These are phyloP conservation scores for Blumeria hordei DNA, from an alignment of 2,329 filamentous ascomycete genomes.

Conservation along the genomic window DNA sequence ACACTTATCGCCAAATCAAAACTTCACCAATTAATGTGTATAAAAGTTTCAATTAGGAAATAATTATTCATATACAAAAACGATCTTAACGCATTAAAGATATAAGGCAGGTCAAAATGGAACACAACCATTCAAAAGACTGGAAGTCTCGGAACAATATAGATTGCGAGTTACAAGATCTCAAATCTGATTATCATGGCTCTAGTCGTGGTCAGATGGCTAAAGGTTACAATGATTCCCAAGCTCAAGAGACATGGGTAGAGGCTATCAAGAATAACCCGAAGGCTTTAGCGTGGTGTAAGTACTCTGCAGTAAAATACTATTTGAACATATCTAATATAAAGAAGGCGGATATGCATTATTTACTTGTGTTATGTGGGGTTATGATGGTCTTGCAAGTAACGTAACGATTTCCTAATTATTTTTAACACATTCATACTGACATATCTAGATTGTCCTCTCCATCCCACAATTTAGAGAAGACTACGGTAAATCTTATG, in stretches of 20 bases:
- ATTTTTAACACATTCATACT: neutral
- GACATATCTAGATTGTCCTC: constrained; percentile 6
- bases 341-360: constrained; percentile 5
- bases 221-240: constrained; percentile 1
- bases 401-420: constrained; percentile 3
- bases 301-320: neutral
- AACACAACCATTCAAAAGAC: too few relatives aligned
- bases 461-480: constrained; percentile 6
- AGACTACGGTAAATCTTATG: constrained; percentile 6
- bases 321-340: neutral
- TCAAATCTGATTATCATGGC: neutral
- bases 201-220: neutral
- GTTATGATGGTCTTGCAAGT: constrained; percentile 9
- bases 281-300: constrained; percentile 7
- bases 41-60: too few relatives aligned
- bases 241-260: constrained; percentile 4
- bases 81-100: too few relatives aligned
- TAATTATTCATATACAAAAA: too few relatives aligned
- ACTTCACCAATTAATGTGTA: too few relatives aligned
- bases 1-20: too few relatives aligned
- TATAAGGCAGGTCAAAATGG: too few relatives aligned
- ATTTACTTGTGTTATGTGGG: constrained; percentile 10
- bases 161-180: too few relatives aligned
- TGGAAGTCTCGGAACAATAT: too few relatives aligned
- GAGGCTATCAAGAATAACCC: constrained; percentile 5